Evolutionary conservation across 192 early-diverging fungal species (phyloP), one percentile per base, ranked within the genome.

Genomic region (Backusella liffmaniae): DNA sequence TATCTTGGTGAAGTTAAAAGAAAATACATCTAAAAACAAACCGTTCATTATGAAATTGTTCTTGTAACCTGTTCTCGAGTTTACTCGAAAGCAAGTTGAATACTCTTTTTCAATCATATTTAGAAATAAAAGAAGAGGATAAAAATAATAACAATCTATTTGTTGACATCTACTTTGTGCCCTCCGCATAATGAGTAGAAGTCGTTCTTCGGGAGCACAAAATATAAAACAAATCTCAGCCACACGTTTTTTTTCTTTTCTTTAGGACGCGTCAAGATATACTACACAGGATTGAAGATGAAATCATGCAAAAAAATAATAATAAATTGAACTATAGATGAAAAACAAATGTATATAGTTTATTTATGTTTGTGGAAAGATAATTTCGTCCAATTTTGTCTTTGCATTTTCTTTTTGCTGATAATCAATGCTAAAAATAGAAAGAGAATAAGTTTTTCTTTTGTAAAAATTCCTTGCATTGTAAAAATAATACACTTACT

Each of bases 331-430:
- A 32, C 15, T 13, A 16, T 67, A 34, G 7, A 32, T 67, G 66
- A 67, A 16, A 67, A 32, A 21, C n/a, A 39, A 70, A 70, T 68
- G 26, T 49, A 13, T 46, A 29, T 37, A 37, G 2, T 71, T 71
- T 44, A 29, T 36, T 71, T 26, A 30, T 71, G 26, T 16, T 23
- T 32, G 35, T 30, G 39, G 23, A 71, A 71, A 71, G 13, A 39
- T 41, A 13, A 71, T 71, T 30, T 49, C 9, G 6, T 71, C 21
- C 39, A 71, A 49, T 49, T 71, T 41, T 42, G 26, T 6, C 26
- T 71, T 71, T 71, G 70, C 70, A 46, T 34, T 32, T 32, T 71
- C 41, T 46, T 71, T 71, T 46, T 71, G 21, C 9, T 44, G 26
- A 44, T 30, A 71, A n/a, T 71, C 70, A 49, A 71, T 44, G 23